Conservation (phyloP, 495 filamentous ascomycete species). For the Collariella sp. region DNA sequence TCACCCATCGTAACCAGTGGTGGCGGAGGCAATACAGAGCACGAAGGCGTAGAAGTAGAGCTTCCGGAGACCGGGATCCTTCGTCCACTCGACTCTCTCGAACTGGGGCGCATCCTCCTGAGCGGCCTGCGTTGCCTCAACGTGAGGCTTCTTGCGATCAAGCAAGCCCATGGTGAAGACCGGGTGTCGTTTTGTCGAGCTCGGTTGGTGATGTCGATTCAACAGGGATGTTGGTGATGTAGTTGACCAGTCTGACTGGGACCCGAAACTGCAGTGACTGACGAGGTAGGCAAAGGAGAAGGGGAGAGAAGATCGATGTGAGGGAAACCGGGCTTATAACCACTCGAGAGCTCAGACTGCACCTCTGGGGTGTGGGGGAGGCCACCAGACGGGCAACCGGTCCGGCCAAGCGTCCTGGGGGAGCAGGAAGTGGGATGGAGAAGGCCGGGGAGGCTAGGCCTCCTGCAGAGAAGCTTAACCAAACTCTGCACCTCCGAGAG, state of each 20-base stretch:
- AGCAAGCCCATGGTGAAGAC: slow-evolving; percentile 27
- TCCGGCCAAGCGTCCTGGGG: slow-evolving; percentile 18
- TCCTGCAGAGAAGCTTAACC: slow-evolving; percentile 21
- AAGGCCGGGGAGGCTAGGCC: background rate
- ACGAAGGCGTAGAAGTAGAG: slow-evolving; percentile 51
- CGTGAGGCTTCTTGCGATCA: slow-evolving; percentile 32
- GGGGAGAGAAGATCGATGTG: slow-evolving; percentile 11
- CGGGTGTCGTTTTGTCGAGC: slow-evolving; percentile 4
- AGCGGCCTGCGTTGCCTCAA: slow-evolving; percentile 26
- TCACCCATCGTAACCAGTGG: slow-evolving; percentile 60
- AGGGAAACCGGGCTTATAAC: slow-evolving; percentile 16
- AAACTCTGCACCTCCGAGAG: slow-evolving; percentile 14
- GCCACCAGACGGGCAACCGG: slow-evolving; percentile 21
- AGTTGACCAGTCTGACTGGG: slow-evolving; percentile 19
- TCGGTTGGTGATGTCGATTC: slow-evolving; percentile 2
- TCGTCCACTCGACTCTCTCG: slow-evolving; percentile 51
- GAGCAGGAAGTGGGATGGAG: slow-evolving; percentile 1
- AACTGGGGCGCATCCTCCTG: slow-evolving; percentile 50
- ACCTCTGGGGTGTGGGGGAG: slow-evolving; percentile 11
- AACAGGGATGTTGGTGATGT: slow-evolving; percentile 11
- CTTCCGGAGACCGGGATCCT: slow-evolving; percentile 51
- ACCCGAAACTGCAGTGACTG: slow-evolving; percentile 10
- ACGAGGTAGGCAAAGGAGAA: slow-evolving; percentile 10
- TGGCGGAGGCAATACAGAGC: slow-evolving; percentile 54
- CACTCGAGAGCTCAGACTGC: slow-evolving; percentile 5